Base-by-base conservation (phyloP, 305 asterid genomes). In the Fraxinus velutina region DNA sequence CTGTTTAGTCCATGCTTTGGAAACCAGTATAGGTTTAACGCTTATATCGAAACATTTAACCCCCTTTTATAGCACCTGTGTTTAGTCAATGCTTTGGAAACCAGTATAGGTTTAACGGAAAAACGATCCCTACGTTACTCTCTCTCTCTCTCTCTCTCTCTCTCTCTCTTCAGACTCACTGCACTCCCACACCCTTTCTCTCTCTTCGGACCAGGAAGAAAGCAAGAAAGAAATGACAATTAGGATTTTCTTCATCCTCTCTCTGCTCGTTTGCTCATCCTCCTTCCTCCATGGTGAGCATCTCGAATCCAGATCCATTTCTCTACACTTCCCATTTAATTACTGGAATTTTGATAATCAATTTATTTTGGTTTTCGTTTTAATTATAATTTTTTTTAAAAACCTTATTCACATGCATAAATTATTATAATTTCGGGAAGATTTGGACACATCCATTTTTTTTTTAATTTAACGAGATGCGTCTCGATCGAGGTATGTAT, bases 251-350 rank as follows among this genome's bases (percentile, higher is more conserved):
- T 42, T 86, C 60, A 75, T 83, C 81, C 83, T 84, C 15, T 22
- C 86, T 72, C 84, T 84, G 10, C 79, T 86, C 10, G 21, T 81
- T 4, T 76, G 77, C 70, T 81, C 87, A 42, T 78, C 86, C 21
- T 78, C 85, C 5, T 86, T 83, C 57, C 75, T 81, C 36, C 86
- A 78, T 80, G 79, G 88, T 86, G 73, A 33, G 85, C 78, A 55
- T 77, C 57, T 83, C 82, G 33, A 78, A 83, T 83, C 86, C 80
- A 83, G 88, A 86, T 86, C 79, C 85, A 39, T 50, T 36, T 55
- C 66, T 21, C 32, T 22, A 62, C 72, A 22, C 32, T 21, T 21
- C 19, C 33, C 42, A 62, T 62, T 62, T 21, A 6, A 21, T 57
- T 6, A 21, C 72, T 21, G 32, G 72, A 62, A 62, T 22, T 62